Base-by-base conservation (phyloP, 2,329 filamentous ascomycete species). In the Colletotrichum australisinense region DNA sequence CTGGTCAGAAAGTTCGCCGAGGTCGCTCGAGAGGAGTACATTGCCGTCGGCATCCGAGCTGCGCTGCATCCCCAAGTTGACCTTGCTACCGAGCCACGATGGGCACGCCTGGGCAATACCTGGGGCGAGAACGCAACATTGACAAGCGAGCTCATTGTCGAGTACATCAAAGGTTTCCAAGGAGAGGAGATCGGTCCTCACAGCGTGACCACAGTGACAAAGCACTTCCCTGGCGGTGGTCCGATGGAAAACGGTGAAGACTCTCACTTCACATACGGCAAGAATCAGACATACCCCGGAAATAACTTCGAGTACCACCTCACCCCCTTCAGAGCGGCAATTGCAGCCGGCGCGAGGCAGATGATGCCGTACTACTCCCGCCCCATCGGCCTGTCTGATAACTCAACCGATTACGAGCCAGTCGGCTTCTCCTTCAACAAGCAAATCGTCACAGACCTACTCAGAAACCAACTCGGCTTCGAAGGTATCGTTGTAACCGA, bases 221-320 rank as follows among this genome's bases (percentile, higher is more conserved):
- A 89, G 78, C 87, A 89, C 74, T 89, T 89, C 75, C 87, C 87
- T 0, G 88, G 88, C 5, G 86, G 83, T 8, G 88, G 88, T 0
- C 83, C 87, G 0, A 82, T 86, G 76, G 79, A 86, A 69, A 79
- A 86, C 59, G 88, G 88, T 24, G 86, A 88, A 59, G 88, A 89
- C 75, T 84, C 86, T 19, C 88, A 89, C 67, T 89, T 89, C 73
- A 78, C 78, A 0, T 88, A 88, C 69, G 88, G 88, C 38, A 87
- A 87, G 76, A 87, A 89, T 67, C 80, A 83, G 71, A 84, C 84
- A 0, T 89, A 88, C 62, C 87, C 87, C 0, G 87, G 87, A 1
- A 77, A 84, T 52, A 88, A 88, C 72, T 80, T 87, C 11, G 86
- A 88, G 1, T 82, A 88, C 68, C 86, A 88, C 69, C 79, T 88